Base-by-base conservation (phyloP, 2,329 filamentous ascomycete genomes). In the Epichloe bromicola region DNA sequence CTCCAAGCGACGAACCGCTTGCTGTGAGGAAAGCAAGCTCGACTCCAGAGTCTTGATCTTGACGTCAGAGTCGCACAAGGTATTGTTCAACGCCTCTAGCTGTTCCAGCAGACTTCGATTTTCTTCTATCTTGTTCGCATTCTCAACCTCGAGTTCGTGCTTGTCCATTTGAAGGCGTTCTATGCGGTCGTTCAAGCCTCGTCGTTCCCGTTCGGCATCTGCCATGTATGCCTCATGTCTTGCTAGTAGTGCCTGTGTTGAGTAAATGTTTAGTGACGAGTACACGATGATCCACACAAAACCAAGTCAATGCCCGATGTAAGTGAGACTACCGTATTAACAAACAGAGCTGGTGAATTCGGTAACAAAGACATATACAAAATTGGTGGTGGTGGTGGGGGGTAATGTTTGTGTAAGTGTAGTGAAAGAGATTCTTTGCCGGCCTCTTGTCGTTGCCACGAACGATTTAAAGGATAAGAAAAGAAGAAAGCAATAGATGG, bases 221-320 rank as follows among this genome's bases (percentile, higher is more conserved):
- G 84, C 84, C 76, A 96, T 91, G 69, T 95, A 96, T 53, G 86
- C 82, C 73, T 97, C 90, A 78, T 98, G 90, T 61, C 91, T 85
- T 57, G 85, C 82, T 41, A 98, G 80, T 51, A 98, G 76, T 54
- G 89, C 89, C 93, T 97, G 82, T 53, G 85, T 68, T 50, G 34
- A 44, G 78, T 72, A 69, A 80, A 86, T 49, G 36, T 82, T 94
- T 70, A 94, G 85, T 71, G 76, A 76, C 58, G 74, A 72, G 53
- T 63, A 55, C 54, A 59, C 58, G 42, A 46, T 48, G 37, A 39
- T 48, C 2, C 26, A 10, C 7, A 33, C 10, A 4, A 11, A 36
- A 39, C 34, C 17, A 15, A 36, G 4, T 34, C 38, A 20, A 41
- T n/a, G 2, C 5, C 15, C 12, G 17, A 11, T 11, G 12, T 12